These are phyloP conservation scores for Gaeumannomyces tritici DNA, from an alignment of 2,329 filamentous ascomycete species.

Conservation along the genomic window DNA sequence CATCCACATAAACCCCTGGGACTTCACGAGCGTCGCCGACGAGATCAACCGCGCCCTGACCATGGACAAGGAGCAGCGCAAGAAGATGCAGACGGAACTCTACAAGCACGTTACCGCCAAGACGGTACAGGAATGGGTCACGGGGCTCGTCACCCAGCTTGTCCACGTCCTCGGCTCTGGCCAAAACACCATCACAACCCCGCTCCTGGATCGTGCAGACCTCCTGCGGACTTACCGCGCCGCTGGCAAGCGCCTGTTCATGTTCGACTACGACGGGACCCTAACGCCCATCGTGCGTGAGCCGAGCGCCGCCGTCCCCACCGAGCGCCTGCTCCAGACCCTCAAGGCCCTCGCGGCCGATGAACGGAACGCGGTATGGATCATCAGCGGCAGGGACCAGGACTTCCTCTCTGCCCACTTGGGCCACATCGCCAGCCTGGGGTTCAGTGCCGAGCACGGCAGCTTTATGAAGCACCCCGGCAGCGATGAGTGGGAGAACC, in stretches of 20 bases:
- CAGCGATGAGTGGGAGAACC: constrained; percentile 72
- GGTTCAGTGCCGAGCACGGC: constrained; percentile 94
- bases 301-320: constrained; percentile 80
- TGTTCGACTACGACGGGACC: constrained; percentile 98
- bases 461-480: constrained; percentile 85
- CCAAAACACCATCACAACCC: constrained; percentile 67
- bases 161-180: constrained; percentile 72
- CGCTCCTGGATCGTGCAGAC: constrained; percentile 65
- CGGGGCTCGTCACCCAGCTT: constrained; percentile 67
- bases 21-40: constrained; percentile 72
- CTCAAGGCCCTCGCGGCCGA: constrained; percentile 73
- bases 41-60: constrained; percentile 74
- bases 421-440: constrained; percentile 79
- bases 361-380: constrained; percentile 85
- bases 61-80: constrained; percentile 59
- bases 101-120: constrained; percentile 79
- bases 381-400: constrained; percentile 91
- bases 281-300: constrained; percentile 92
- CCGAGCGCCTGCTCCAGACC: constrained; percentile 69
- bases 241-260: constrained; percentile 75
- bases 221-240: constrained; percentile 66
- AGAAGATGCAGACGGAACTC: constrained; percentile 61
- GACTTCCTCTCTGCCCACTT: constrained; percentile 84
- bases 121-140: constrained; percentile 80
- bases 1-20: constrained; percentile 96